Percentiles rank a stretch among this genome's conserved stretches.
phyloP scores from a whole-genome alignment of 108 stramenopile genomes.

The Skeletonema marinoi region DNA sequence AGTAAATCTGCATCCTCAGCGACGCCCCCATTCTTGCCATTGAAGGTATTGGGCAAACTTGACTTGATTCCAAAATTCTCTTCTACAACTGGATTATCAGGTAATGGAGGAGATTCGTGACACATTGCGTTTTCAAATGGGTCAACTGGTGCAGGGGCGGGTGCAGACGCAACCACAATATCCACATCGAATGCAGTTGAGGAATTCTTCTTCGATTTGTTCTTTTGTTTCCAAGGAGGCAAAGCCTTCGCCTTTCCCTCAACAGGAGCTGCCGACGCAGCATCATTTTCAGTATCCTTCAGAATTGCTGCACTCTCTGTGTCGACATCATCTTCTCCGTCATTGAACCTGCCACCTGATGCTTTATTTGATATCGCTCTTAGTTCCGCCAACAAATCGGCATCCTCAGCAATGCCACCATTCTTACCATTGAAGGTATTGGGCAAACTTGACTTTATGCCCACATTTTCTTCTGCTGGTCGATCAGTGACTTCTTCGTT shows the following conservation, averaged over 20 bases:
- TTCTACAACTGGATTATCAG: not conserved
- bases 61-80: not conserved
- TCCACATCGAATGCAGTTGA: not conserved
- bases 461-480: slow-evolving; percentile 19
- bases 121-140: not conserved
- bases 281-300: not conserved
- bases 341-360: slow-evolving; percentile 38
- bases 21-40: slow-evolving; percentile 74
- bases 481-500: slow-evolving; percentile 22
- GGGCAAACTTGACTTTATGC: slow-evolving; percentile 44
- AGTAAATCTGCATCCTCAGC: slow-evolving; percentile 67
- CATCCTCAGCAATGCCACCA: slow-evolving; percentile 78
- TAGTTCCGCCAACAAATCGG: slow-evolving; percentile 55
- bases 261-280: not conserved
- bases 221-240: slow-evolving; percentile 24
- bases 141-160: not conserved
- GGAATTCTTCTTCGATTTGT: not conserved
- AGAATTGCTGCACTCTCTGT: not conserved
- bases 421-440: slow-evolving; percentile 74
- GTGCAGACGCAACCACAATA: not conserved
- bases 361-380: slow-evolving; percentile 56
- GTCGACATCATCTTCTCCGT: not conserved
- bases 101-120: not conserved
- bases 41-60: not conserved
- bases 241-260: not conserved